A percentile compares a stretch with the other conserved stretches of the same genome.
These are phyloP conservation scores for Xylaria intraflava DNA, from an alignment of 495 filamentous ascomycete genomes.

Conservation along the genomic window DNA sequence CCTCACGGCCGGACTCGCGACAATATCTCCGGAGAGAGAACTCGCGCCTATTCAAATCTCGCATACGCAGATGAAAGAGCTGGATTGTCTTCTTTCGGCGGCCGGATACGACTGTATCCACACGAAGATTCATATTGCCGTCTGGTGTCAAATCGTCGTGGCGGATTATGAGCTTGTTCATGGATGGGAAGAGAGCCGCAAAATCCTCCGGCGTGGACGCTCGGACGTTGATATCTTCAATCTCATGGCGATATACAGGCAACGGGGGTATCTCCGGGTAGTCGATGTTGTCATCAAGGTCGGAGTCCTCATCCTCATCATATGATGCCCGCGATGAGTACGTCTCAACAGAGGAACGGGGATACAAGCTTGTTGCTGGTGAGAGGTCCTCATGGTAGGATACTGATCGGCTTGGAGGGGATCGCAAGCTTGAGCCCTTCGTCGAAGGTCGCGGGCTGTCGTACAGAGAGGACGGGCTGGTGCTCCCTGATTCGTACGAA, in stretches of 20 bases:
- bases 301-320: conserved; percentile 55
- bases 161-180: conserved; percentile 69
- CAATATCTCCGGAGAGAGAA: conserved; percentile 91
- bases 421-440: conserved; percentile 36
- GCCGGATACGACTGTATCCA: conserved; percentile 67
- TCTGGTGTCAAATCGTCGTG: conserved; percentile 90
- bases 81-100: conserved; percentile 62
- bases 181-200: conserved; percentile 78
- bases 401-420: conserved; percentile 30
- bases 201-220: conserved; percentile 79
- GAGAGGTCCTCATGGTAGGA: conserved; percentile 42
- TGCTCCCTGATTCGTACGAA: conserved; percentile 61
- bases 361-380: conserved; percentile 42
- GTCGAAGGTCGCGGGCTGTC: conserved; percentile 50
- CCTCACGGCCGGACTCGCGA: conserved; percentile 85
- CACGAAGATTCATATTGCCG: conserved; percentile 94
- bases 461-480: conserved; percentile 55
- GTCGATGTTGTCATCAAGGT: conserved; percentile 40
- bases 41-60: conserved; percentile 77
- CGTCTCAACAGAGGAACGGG: conserved; percentile 66
- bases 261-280: conserved; percentile 44
- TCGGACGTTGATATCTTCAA: conserved; percentile 55
- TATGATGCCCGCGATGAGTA: conserved; percentile 67
- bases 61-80: conserved; percentile 93
- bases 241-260: conserved; percentile 54